phyloP scores from a whole-genome alignment of 2,329 filamentous ascomycete species.

The Neofusicoccum kwambonambiense region DNA sequence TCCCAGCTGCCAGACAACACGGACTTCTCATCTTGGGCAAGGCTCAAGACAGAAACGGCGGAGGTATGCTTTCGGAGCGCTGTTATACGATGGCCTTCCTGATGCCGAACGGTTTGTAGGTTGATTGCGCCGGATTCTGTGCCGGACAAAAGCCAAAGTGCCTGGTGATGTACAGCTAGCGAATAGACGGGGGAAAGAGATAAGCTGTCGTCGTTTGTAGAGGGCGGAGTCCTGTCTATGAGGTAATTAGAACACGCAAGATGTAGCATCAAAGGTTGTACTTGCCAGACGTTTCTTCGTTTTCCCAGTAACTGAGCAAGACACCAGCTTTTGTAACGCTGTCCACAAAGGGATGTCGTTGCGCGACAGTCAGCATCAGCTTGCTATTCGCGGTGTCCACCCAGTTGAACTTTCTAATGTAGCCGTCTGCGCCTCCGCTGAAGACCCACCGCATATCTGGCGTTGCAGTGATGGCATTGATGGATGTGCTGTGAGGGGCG shows the following conservation, averaged over 20 bases:
- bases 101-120: constrained; percentile 86
- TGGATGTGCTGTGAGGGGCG: constrained; percentile 90
- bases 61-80: constrained; percentile 82
- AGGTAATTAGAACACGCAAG: not conserved
- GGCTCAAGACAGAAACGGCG: constrained; percentile 81
- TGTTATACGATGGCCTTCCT: constrained; percentile 87
- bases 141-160: constrained; percentile 87
- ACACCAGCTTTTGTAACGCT: constrained; percentile 95
- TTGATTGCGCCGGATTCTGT: constrained; percentile 91
- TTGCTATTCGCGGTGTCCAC: constrained; percentile 94
- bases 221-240: constrained; percentile 27
- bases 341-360: constrained; percentile 94
- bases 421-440: constrained; percentile 89
- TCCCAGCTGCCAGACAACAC: constrained; percentile 96
- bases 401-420: constrained; percentile 96
- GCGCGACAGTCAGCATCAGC: constrained; percentile 87
- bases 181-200: constrained; percentile 88
- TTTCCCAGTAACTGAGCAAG: constrained; percentile 97
- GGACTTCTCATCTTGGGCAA: constrained; percentile 81
- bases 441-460: constrained; percentile 95
- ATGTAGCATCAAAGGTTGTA: not conserved
- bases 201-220: constrained; percentile 55
- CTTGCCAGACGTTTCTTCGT: constrained; percentile 69
- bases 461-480: constrained; percentile 89
- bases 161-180: constrained; percentile 83